Percentiles rank a stretch among this genome's conserved stretches.
phyloP scores from a whole-genome alignment of 371 early-diverging fungal species.

The Mortierella sp. region DNA sequence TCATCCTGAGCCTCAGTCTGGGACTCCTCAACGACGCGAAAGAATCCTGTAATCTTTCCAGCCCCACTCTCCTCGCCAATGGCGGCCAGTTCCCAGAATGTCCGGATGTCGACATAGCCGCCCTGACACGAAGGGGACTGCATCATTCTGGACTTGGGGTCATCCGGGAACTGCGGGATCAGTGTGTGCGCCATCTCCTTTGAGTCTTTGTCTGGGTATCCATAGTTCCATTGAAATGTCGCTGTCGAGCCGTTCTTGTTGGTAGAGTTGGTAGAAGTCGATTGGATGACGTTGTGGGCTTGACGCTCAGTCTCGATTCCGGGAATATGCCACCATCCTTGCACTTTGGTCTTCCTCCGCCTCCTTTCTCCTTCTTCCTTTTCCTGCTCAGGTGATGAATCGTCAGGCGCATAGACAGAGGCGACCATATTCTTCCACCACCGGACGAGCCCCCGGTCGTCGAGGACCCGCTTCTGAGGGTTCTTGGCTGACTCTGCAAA shows the following conservation, averaged over 20 bases:
- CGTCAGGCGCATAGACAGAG: conserved; percentile 13
- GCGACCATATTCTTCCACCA: conserved; percentile 80
- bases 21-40: conserved; percentile 52
- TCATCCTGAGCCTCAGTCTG: neutral
- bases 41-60: conserved; percentile 77
- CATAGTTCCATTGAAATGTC: conserved; percentile 27
- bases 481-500: conserved; percentile 81
- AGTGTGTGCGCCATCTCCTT: conserved; percentile 58
- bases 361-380: neutral
- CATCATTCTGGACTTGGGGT: conserved; percentile 78
- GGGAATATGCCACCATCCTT: conserved; percentile 74
- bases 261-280: neutral
- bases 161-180: conserved; percentile 86
- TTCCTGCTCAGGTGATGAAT: neutral
- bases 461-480: conserved; percentile 67
- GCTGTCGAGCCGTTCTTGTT: neutral
- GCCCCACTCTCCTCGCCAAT: conserved; percentile 84
- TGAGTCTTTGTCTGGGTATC: conserved; percentile 65
- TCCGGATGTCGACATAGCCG: conserved; percentile 63
- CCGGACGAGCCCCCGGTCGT: conserved; percentile 74
- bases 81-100: conserved; percentile 75
- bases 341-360: neutral
- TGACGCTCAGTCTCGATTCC: conserved; percentile 64
- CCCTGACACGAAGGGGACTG: conserved; percentile 37
- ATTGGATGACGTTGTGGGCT: conserved; percentile 58